These are phyloP conservation scores for Backusella sp. DNA, from an alignment of 192 early-diverging fungal genomes.

Conservation along the genomic window DNA sequence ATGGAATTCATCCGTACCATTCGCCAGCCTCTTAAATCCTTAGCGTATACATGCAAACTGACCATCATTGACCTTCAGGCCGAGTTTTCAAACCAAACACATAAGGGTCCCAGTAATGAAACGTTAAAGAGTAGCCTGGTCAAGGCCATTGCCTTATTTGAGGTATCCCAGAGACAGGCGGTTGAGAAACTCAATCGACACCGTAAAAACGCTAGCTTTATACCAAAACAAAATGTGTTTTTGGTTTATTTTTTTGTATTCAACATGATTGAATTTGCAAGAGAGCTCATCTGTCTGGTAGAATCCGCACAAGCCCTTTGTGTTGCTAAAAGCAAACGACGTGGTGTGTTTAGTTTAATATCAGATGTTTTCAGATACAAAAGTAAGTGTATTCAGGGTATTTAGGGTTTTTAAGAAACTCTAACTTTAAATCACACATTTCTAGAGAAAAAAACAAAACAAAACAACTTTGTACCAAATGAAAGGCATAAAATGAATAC, in stretches of 20 bases:
- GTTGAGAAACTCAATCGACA: slow-evolving; percentile 43
- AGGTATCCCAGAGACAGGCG: slow-evolving; percentile 43
- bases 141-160: slow-evolving; percentile 50
- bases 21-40: slow-evolving; percentile 52
- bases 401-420: not conserved
- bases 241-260: slow-evolving; percentile 79
- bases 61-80: slow-evolving; percentile 50
- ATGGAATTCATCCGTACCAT: slow-evolving; percentile 49
- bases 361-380: not conserved
- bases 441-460: not conserved
- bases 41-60: slow-evolving; percentile 54
- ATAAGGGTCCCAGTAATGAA: slow-evolving; percentile 23
- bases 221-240: slow-evolving; percentile 62
- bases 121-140: slow-evolving; percentile 42
- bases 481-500: slow-evolving; percentile 37
- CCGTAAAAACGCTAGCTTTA: slow-evolving; percentile 12
- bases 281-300: slow-evolving; percentile 58
- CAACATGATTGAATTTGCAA: slow-evolving; percentile 73
- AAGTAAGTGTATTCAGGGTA: not conserved
- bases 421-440: not conserved
- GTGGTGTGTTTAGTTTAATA: not conserved
- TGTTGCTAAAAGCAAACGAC: not conserved
- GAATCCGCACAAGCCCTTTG: slow-evolving; percentile 18
- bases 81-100: slow-evolving; percentile 30
- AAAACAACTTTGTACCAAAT: slow-evolving; percentile 29